Evolutionary conservation across 23 red algal species (phyloP).

Genomic region (Gracilaria domingensis): DNA sequence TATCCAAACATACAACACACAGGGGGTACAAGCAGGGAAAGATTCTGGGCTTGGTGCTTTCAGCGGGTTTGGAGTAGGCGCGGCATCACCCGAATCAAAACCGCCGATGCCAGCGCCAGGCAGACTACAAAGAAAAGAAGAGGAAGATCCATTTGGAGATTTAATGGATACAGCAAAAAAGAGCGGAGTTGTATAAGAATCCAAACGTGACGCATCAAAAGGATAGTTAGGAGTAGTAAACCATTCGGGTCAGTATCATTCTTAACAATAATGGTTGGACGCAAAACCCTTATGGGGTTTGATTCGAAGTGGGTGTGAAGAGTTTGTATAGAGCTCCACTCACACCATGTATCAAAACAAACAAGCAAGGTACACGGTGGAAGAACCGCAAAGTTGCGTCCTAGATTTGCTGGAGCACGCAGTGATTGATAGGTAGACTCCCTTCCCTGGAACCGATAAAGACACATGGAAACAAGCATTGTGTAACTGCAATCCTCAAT

Average conservation of each 20-base stretch:
- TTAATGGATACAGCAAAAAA: constrained; percentile 48
- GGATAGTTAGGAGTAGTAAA: constrained; percentile 16
- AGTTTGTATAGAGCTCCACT: no score
- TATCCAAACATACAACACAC: constrained; percentile 2
- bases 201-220: background rate
- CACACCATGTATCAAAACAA: no score
- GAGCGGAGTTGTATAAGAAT: constrained; percentile 38
- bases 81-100: no score
- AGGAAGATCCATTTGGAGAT: constrained; percentile 57
- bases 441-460: no score
- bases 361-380: no score
- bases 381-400: no score
- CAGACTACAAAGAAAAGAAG: constrained; percentile 32
- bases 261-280: background rate
- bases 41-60: constrained; percentile 7
- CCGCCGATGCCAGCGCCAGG: background rate
- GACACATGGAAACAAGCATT: no score
- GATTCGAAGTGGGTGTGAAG: no score
- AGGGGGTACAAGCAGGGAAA: background rate
- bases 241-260: background rate
- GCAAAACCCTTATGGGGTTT: no score
- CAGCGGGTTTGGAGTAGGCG: constrained; percentile 23
- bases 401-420: no score
- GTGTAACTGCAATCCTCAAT: no score
- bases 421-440: no score